Conservation (phyloP, 345 rosid genomes). For the Trapa incisa region DNA sequence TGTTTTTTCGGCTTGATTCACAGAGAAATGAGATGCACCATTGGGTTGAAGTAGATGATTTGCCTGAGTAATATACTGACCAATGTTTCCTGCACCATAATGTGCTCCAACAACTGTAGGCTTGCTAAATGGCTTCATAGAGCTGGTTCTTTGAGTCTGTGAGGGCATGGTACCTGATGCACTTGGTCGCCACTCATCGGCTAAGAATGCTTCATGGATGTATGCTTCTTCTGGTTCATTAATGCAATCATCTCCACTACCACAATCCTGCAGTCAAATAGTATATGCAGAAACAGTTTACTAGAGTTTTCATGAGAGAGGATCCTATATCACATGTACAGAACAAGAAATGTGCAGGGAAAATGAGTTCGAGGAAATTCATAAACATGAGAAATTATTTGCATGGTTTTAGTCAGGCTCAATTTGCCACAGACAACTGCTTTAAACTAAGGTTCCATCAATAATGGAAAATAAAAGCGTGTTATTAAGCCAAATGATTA, state of each 20-base stretch:
- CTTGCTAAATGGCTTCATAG: not conserved
- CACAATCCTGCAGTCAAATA: constrained; percentile 33
- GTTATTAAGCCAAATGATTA: not conserved
- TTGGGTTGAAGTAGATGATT: constrained; percentile 14
- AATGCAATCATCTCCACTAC: constrained; percentile 40
- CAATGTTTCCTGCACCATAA: constrained; percentile 16
- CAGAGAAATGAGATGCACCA: constrained; percentile 12
- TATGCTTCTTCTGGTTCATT: constrained; percentile 52
- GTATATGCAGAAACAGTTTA: not conserved
- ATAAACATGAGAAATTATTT: too few relatives aligned
- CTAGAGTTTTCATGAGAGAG: not conserved
- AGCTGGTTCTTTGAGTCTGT: not conserved
- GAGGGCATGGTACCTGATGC: constrained; percentile 13
- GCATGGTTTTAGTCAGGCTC: too few relatives aligned
- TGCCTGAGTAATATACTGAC: constrained; percentile 20
- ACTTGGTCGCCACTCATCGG: constrained; percentile 62
- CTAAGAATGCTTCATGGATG: constrained; percentile 80
- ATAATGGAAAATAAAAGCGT: not conserved
- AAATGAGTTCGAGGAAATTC: too few relatives aligned
- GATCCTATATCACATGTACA: not conserved
- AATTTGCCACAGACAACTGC: too few relatives aligned
- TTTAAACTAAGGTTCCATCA: not conserved
- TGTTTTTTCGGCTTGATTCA: not conserved
- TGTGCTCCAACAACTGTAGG: constrained; percentile 16
- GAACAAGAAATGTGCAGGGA: too few relatives aligned